Conservation (phyloP, 805 yeast species). For the Yarrowia porcina region DNA sequence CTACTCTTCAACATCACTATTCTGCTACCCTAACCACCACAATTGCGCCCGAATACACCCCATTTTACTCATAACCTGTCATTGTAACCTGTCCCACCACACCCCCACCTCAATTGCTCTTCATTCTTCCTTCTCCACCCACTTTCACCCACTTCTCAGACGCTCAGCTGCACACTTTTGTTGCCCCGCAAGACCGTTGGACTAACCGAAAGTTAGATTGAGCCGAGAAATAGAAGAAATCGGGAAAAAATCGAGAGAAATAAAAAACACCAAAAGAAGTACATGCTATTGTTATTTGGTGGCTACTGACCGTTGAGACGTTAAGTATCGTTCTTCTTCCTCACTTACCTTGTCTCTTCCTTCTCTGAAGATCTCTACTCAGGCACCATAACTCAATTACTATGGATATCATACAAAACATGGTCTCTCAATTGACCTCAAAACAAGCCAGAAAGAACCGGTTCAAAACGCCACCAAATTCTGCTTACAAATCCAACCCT, state of each 20-base stretch:
- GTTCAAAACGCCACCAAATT: too few relatives aligned
- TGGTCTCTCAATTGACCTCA: too few relatives aligned
- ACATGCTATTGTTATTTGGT: too few relatives aligned
- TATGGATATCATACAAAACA: too few relatives aligned
- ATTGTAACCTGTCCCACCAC: too few relatives aligned
- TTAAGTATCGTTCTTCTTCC: too few relatives aligned
- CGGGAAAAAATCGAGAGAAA: not conserved
- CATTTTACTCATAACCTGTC: not conserved
- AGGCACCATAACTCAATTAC: constrained; percentile 1
- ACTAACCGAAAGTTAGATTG: constrained; percentile 4
- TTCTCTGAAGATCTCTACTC: not conserved
- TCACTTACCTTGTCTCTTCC: not conserved
- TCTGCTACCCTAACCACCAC: not conserved
- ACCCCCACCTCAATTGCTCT: not conserved
- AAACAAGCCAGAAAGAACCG: too few relatives aligned
- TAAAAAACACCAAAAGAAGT: not conserved
- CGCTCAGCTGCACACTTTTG: not conserved
- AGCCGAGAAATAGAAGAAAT: not conserved
- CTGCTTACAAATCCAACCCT: too few relatives aligned
- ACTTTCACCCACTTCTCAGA: not conserved
- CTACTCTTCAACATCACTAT: too few relatives aligned
- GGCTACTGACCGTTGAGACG: too few relatives aligned
- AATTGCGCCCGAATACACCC: too few relatives aligned
- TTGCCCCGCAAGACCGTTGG: constrained; percentile 1
- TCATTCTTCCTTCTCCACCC: not conserved